These are phyloP conservation scores for Claviceps monticola DNA, from an alignment of 2,329 filamentous ascomycete genomes.

Conservation along the genomic window DNA sequence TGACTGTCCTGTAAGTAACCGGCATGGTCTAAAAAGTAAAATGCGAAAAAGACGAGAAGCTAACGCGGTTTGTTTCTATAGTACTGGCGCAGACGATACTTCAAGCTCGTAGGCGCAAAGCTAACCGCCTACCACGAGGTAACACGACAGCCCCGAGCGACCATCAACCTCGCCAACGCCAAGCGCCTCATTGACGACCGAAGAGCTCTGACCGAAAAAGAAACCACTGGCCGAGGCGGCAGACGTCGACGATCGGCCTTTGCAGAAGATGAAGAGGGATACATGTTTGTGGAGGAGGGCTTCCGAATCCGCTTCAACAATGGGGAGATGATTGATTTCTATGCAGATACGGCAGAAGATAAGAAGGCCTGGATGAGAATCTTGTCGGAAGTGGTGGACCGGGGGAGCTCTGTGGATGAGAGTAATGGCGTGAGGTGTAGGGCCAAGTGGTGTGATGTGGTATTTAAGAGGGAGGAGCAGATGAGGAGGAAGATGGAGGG, in stretches of 20 bases:
- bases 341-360: conserved; percentile 74
- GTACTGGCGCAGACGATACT: conserved; percentile 97
- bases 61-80: conserved; percentile 30
- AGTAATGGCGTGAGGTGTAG: conserved; percentile 26
- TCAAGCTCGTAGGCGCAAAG: conserved; percentile 82
- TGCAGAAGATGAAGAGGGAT: conserved; percentile 95
- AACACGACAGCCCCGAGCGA: conserved; percentile 86
- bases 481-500: conserved; percentile 40
- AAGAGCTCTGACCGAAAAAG: conserved; percentile 66
- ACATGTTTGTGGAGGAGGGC: conserved; percentile 98
- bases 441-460: conserved; percentile 53
- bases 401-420: conserved; percentile 35
- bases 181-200: conserved; percentile 89
- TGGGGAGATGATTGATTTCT: conserved; percentile 96
- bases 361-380: conserved; percentile 95
- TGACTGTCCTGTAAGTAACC: conserved; percentile 74
- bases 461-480: conserved; percentile 49
- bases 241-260: conserved; percentile 86
- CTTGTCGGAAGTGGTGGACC: conserved; percentile 56
- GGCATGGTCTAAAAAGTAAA: neutral
- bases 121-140: conserved; percentile 93
- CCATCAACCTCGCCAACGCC: conserved; percentile 90
- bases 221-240: conserved; percentile 62
- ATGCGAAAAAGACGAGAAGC: conserved; percentile 6
- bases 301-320: conserved; percentile 99